Base-by-base conservation (phyloP, 2,329 filamentous ascomycete species). In the Akanthomyces dipterigenus region DNA sequence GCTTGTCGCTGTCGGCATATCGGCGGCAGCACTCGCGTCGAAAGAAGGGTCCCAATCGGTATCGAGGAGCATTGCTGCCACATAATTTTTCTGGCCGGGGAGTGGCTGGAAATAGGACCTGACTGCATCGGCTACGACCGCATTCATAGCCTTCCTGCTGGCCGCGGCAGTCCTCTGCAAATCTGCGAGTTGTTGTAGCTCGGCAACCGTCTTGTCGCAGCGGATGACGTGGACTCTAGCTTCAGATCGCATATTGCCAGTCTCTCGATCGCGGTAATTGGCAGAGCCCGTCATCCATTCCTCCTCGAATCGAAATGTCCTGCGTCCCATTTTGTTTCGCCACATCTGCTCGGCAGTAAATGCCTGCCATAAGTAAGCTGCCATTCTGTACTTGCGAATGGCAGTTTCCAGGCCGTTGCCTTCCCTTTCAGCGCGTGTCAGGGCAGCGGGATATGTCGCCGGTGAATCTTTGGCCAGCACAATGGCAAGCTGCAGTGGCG, bases 311-410 rank as follows among this genome's bases (percentile, higher is more conserved):
- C 93, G 84, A 73, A 97, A 98, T 58, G 85, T 88, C 62, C 93
- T 86, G 62, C 93, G 84, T 11, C 93, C 92, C 66, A 98, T 85
- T 63, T 88, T 90, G 71, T 96, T 90, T 64, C 91, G 87, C 72
- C 86, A 89, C 93, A 98, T 98, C 72, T 98, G 93, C 73, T 99
- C 95, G 7, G 91, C 91, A 0, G 93, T 98, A 70, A 96, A 98
- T 8, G 93, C 91, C 72, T 99, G 95, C 93, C 95, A 98, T 16
- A 98, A 80, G 71, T 98, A 97, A 26, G 91, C 93, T 20, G 92
- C 89, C 89, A 96, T 97, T 65, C 93, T 86, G 72, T 95, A 97
- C 72, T 99, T 99, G 69, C 85, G 86, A 56, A 96, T 82, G 0
- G 95, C 95, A 8, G 85, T 86, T 12, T 93, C 88, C 40, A 98